Conservation (phyloP, 306 rosid species). For the Gastrolobium bilobum region DNA sequence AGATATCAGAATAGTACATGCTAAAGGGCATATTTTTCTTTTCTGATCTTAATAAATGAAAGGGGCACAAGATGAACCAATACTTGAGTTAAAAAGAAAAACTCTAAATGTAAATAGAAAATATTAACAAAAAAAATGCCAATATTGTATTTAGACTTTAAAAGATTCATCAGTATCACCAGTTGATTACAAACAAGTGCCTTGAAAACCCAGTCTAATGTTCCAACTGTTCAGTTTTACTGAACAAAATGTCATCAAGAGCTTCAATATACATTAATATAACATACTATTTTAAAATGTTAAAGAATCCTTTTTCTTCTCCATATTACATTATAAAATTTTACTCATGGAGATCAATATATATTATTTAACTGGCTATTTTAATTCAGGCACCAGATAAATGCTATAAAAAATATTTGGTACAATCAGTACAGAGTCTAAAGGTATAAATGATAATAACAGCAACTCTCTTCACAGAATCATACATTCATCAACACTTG, state of each 20-base stretch:
- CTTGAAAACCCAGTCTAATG: slow-evolving; percentile 31
- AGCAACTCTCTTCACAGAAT: slow-evolving; percentile 6
- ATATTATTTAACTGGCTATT: neutral
- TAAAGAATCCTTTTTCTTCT: slow-evolving; percentile 9
- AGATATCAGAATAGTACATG: slow-evolving; percentile 43
- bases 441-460: neutral
- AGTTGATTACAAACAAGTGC: neutral
- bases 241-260: neutral
- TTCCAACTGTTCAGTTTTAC: slow-evolving; percentile 10
- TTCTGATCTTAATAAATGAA: slow-evolving; percentile 10
- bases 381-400: slow-evolving; percentile 17
- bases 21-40: slow-evolving; percentile 34
- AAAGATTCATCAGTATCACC: slow-evolving; percentile 5
- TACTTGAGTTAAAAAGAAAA: slow-evolving; percentile 32
- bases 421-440: slow-evolving; percentile 1
- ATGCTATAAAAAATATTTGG: slow-evolving; percentile 23
- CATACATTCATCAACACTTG: slow-evolving; percentile 11
- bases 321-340: neutral
- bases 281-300: neutral
- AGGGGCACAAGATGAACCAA: slow-evolving; percentile 1
- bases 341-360: slow-evolving; percentile 23
- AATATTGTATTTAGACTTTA: slow-evolving; percentile 15
- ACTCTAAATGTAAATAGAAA: slow-evolving; percentile 14
- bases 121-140: neutral
- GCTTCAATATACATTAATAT: neutral